These are phyloP conservation scores for Aureobasidium melanogenum DNA, from an alignment of 2,329 filamentous ascomycete genomes.

Conservation along the genomic window DNA sequence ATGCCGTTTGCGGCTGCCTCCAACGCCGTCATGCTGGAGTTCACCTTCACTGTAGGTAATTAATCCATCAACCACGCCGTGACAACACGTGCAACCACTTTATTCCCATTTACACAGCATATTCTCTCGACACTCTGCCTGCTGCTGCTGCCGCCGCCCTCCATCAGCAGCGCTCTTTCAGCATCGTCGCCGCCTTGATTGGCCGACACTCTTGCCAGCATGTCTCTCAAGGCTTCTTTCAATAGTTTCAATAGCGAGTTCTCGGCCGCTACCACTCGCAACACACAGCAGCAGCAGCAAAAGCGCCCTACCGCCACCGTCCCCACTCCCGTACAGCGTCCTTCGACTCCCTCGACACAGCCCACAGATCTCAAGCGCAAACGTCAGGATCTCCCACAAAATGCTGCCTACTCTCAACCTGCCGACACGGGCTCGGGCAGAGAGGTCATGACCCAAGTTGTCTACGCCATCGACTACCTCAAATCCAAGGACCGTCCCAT, in stretches of 20 bases:
- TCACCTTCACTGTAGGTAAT: background rate
- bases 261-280: conserved; percentile 23
- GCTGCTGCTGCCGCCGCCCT: background rate
- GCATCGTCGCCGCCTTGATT: background rate
- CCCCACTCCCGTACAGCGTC: background rate
- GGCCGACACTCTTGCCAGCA: conserved; percentile 13
- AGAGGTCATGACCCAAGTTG: conserved; percentile 78
- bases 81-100: background rate
- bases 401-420: conserved; percentile 64
- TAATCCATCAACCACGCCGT: background rate
- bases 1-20: conserved; percentile 1
- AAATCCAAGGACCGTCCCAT: conserved; percentile 60
- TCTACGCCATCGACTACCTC: conserved; percentile 78
- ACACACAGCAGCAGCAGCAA: conserved; percentile 15
- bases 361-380: conserved; percentile 48
- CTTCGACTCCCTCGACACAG: background rate
- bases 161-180: background rate
- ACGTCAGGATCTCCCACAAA: conserved; percentile 43
- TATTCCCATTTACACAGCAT: too few species aligned
- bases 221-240: conserved; percentile 24
- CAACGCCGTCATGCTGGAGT: background rate
- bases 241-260: conserved; percentile 23
- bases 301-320: background rate
- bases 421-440: conserved; percentile 65
- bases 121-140: background rate